Conservation (phyloP, 73 alveolate species). For the Paramecium sexaurelia region DNA sequence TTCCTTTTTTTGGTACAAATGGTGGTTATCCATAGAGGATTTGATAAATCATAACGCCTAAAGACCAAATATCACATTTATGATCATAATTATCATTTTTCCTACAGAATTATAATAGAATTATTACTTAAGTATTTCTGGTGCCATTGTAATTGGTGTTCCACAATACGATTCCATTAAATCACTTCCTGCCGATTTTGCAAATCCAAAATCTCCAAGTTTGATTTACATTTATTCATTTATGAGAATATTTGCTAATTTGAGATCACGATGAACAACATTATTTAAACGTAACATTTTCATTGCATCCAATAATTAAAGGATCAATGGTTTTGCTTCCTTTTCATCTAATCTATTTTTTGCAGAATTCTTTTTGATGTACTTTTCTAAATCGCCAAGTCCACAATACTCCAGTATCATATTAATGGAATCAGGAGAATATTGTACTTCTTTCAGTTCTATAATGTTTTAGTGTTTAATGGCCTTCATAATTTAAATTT, state of each 20-base stretch:
- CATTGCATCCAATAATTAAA: conserved; percentile 76
- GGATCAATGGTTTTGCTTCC: conserved; percentile 53
- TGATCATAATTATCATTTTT: conserved; percentile 63
- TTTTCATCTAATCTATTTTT: conserved; percentile 18
- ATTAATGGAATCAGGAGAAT: neutral
- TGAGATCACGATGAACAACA: conserved; percentile 87
- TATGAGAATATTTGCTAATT: conserved; percentile 83
- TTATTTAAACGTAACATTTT: conserved; percentile 80
- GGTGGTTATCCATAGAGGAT: conserved; percentile 77
- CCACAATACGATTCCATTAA: conserved; percentile 71
- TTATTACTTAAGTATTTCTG: conserved; percentile 73
- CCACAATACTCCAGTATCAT: conserved; percentile 49
- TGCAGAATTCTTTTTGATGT: conserved; percentile 40
- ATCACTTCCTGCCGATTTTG: neutral
- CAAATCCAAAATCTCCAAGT: conserved; percentile 69
- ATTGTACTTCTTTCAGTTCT: neutral
- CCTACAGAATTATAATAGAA: neutral
- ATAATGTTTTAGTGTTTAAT: conserved; percentile 7
- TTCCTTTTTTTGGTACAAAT: conserved; percentile 58
- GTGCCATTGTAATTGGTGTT: conserved; percentile 87
- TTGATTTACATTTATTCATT: conserved; percentile 56
- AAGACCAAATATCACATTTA: conserved; percentile 84
- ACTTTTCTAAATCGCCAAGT: conserved; percentile 55
- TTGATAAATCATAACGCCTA: conserved; percentile 80
- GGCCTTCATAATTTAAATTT: neutral